Conservation (phyloP, 805 yeast species). For the Yamadazyma tumulicola region DNA sequence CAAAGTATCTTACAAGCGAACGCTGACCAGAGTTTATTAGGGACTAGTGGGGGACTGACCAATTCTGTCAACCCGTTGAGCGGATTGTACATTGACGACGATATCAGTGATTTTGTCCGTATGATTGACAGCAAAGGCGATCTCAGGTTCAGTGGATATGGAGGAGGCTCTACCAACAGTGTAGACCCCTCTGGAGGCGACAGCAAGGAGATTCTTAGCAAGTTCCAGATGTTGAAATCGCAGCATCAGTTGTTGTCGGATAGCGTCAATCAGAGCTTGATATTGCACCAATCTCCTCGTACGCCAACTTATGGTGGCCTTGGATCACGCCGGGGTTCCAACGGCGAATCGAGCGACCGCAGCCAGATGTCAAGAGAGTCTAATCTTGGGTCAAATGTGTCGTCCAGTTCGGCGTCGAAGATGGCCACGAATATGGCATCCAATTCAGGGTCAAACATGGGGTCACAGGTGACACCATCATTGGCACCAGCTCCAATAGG, state of each 20-base stretch:
- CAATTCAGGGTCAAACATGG: neutral
- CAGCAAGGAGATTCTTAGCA: slow-evolving; percentile 43
- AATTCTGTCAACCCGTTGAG: slow-evolving; percentile 32
- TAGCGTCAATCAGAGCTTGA: slow-evolving; percentile 49
- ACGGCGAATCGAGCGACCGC: neutral
- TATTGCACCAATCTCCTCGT: slow-evolving; percentile 21
- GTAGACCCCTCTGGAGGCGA: slow-evolving; percentile 5
- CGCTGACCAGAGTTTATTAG: slow-evolving; percentile 21
- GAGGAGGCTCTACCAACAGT: slow-evolving; percentile 2
- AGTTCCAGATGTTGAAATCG: slow-evolving; percentile 49
- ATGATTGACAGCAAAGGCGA: slow-evolving; percentile 66
- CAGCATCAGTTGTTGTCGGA: slow-evolving; percentile 56
- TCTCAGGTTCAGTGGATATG: slow-evolving; percentile 28
- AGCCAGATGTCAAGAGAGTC: slow-evolving; percentile 2
- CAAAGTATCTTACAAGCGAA: slow-evolving; percentile 24
- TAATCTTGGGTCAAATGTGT: neutral
- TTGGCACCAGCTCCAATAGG: neutral
- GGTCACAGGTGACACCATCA: slow-evolving; percentile 4
- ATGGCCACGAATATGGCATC: slow-evolving; percentile 1
- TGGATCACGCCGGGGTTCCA: neutral
- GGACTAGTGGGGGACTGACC: slow-evolving; percentile 36
- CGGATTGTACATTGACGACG: slow-evolving; percentile 52
- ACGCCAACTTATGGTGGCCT: slow-evolving; percentile 3
- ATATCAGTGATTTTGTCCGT: slow-evolving; percentile 65
- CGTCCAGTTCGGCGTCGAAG: neutral